These are phyloP conservation scores for Scolecobasidium constrictum DNA, from an alignment of 2,329 filamentous ascomycete genomes.

Conservation along the genomic window DNA sequence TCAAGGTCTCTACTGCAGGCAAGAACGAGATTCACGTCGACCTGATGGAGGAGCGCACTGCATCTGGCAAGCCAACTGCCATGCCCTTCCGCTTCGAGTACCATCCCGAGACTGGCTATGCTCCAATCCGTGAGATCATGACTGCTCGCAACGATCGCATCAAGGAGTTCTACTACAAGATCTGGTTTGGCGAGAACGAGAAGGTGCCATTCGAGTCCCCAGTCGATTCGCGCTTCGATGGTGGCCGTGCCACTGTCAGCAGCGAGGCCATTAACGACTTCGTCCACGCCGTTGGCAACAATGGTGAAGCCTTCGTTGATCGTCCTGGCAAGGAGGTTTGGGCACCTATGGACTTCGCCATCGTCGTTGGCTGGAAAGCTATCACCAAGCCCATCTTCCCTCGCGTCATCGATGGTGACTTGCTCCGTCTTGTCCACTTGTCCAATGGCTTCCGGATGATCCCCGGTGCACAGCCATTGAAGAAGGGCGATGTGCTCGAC, in stretches of 20 bases:
- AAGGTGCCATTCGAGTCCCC: slow-evolving; percentile 70
- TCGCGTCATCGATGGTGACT: slow-evolving; percentile 85
- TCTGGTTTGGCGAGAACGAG: slow-evolving; percentile 84
- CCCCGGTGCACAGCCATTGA: slow-evolving; percentile 83
- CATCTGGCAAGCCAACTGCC: slow-evolving; percentile 69
- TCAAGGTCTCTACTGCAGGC: slow-evolving; percentile 60
- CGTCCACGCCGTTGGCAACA: slow-evolving; percentile 97
- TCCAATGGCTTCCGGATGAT: slow-evolving; percentile 99
- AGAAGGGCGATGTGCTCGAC: slow-evolving; percentile 86
- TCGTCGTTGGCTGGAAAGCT: slow-evolving; percentile 97
- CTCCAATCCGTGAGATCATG: slow-evolving; percentile 97
- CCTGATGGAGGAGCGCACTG: slow-evolving; percentile 87
- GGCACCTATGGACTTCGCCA: slow-evolving; percentile 97
- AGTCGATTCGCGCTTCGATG: slow-evolving; percentile 81
- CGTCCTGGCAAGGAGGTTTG: slow-evolving; percentile 87
- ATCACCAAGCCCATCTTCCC: slow-evolving; percentile 99
- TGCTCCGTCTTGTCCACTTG: slow-evolving; percentile 90
- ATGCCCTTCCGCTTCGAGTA: slow-evolving; percentile 85
- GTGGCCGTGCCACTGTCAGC: slow-evolving; percentile 77
- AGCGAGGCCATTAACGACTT: slow-evolving; percentile 95
- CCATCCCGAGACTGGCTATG: slow-evolving; percentile 89
- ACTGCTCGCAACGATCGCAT: slow-evolving; percentile 90
- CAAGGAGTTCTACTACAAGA: slow-evolving; percentile 98
- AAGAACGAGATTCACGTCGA: slow-evolving; percentile 76
- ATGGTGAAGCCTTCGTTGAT: slow-evolving; percentile 93